Evolutionary conservation across 2,329 filamentous ascomycete genomes (phyloP), one percentile per base, ranked within the genome.

Genomic region (Acrocalymma vagum): DNA sequence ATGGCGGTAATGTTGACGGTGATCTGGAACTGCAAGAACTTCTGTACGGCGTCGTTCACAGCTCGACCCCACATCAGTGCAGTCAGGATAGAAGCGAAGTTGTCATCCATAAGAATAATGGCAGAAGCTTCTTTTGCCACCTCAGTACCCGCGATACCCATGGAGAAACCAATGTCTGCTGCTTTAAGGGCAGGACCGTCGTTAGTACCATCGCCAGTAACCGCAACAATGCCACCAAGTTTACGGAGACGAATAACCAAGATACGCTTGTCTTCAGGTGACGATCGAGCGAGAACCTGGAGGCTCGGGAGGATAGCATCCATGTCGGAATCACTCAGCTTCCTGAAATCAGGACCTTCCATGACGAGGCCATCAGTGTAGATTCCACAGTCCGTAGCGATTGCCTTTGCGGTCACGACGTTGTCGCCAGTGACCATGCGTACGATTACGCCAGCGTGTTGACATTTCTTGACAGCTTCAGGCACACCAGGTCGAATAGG

Each of bases 371-470:
- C 86, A 58, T 82, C 78, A 22, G 82, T 82, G 44, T 87, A 78
- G 42, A 91, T 90, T 20, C 87, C 87, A 62, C 86, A 90, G 55
- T 90, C 87, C 43, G 77, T 78, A 11, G 87, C 87, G 56, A 91
- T 91, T 13, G 87, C 85, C 62, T 85, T 80, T 1, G 87, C 87
- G 3, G 87, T 91, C 39, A 87, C 74, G 56, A 85, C 81, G 71
- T 91, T 90, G 71, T 91, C 87, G 41, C 87, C 87, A 7, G 87
- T 91, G 3, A 91, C 87, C 87, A 91, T 91, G 56, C 87, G 85
- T 13, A 90, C 86, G 41, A 85, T 78, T 6, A 91, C 87, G 37
- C 87, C 87, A 4, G 87, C 87, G 38, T 80, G 78, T 62, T 90
- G 84, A 62, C 87, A 90, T 40, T 82, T 77, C 32, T 71, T 74